A percentile compares a stretch with the other conserved stretches of the same genome.
Evolutionary conservation across 2,329 filamentous ascomycete genomes (phyloP).

Genomic region (Verticillium klebahnii): DNA sequence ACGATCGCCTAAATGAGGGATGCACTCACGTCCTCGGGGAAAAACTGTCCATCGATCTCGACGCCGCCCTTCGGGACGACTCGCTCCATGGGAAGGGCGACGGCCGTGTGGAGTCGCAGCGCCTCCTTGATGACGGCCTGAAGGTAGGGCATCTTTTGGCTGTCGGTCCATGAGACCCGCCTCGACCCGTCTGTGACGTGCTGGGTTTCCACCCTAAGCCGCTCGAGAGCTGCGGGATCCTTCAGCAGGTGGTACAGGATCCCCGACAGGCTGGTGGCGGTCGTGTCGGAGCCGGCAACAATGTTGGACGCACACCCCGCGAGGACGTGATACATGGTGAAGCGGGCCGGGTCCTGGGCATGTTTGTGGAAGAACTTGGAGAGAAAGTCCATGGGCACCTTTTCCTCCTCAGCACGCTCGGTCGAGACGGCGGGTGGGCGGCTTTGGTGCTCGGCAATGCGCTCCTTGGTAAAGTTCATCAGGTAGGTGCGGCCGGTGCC

Average conservation of each 20-base stretch:
- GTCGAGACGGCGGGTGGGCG: not conserved
- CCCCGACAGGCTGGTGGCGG: conserved; percentile 31
- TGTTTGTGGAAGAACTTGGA: conserved; percentile 25
- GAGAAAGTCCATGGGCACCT: conserved; percentile 6
- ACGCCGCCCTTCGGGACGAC: conserved; percentile 37
- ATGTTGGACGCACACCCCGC: conserved; percentile 9
- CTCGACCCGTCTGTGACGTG: conserved; percentile 14
- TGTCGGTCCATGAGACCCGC: conserved; percentile 21
- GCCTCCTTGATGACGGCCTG: conserved; percentile 50
- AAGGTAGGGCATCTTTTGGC: conserved; percentile 35
- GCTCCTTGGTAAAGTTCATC: conserved; percentile 17
- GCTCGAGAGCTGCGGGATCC: conserved; percentile 37
- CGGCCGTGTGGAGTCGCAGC: conserved; percentile 43
- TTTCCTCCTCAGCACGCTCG: conserved; percentile 6
- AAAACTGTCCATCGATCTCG: conserved; percentile 25
- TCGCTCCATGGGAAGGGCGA: conserved; percentile 44
- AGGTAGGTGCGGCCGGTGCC: conserved; percentile 20
- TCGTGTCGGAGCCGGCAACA: conserved; percentile 31
- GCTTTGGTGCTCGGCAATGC: conserved; percentile 10
- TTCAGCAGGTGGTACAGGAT: conserved; percentile 47
- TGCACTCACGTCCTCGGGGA: conserved; percentile 26
- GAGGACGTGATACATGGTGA: conserved; percentile 25
- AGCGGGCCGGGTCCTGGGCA: conserved; percentile 30
- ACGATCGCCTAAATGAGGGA: not conserved
- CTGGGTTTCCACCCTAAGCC: conserved; percentile 45